Conservation (phyloP, 208 protist genomes). For the Wallacemonas rigidus region DNA sequence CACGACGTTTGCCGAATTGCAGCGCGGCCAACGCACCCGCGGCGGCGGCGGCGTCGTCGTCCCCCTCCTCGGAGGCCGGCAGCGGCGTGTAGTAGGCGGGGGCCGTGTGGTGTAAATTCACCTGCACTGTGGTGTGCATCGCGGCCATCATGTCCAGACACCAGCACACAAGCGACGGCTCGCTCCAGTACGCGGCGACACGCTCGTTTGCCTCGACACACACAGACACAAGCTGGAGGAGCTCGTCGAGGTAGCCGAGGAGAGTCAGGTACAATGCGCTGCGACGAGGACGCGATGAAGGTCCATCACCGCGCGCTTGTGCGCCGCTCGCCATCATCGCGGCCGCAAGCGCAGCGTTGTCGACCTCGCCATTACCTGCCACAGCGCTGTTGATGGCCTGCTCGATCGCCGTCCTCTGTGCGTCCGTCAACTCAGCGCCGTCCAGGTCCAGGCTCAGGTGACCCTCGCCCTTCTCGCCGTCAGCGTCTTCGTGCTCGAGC, state of each 20-base stretch:
- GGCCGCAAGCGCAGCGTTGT: background rate
- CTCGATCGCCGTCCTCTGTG: background rate
- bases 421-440: background rate
- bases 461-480: background rate
- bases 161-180: conserved; percentile 19
- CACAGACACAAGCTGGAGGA: conserved; percentile 44
- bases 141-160: conserved; percentile 40
- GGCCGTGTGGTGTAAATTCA: conserved; percentile 38
- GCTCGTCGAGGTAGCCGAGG: conserved; percentile 51
- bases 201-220: conserved; percentile 59
- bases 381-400: conserved; percentile 2
- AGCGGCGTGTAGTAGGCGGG: conserved; percentile 23
- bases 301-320: background rate
- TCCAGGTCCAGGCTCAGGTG: background rate
- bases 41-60: background rate
- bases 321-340: background rate
- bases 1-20: conserved; percentile 42
- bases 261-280: conserved; percentile 35
- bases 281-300: background rate
- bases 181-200: conserved; percentile 43
- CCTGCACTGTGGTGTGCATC: conserved; percentile 35
- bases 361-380: background rate
- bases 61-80: background rate
- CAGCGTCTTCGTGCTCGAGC: background rate
- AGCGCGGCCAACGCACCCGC: conserved; percentile 22